Evolutionary conservation across 2,329 filamentous ascomycete species (phyloP).

Genomic region (Sphaerulina musiva): DNA sequence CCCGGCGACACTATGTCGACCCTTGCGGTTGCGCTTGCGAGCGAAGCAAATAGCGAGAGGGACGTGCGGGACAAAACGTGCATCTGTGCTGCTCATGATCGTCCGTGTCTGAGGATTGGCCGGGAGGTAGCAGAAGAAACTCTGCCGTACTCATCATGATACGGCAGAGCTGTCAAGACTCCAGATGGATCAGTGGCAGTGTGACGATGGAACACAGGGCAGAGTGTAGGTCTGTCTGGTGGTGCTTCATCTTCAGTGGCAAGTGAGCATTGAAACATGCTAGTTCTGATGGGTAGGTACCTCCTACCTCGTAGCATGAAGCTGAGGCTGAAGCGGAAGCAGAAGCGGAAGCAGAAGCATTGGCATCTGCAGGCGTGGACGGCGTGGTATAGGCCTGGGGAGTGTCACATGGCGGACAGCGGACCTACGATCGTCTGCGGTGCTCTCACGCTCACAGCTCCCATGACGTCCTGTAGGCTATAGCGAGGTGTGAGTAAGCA

Average conservation of each 20-base stretch:
- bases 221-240: not conserved
- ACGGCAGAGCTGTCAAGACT: not conserved
- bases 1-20: not conserved
- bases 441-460: not conserved
- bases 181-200: too few relatives aligned
- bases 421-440: not conserved
- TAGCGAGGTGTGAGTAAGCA: not conserved
- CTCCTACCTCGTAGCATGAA: too few relatives aligned
- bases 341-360: not conserved
- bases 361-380: constrained; percentile 1
- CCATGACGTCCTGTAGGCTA: constrained; percentile 5
- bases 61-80: too few relatives aligned
- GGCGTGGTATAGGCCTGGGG: not conserved
- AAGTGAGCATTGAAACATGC: not conserved
- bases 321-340: too few relatives aligned
- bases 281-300: not conserved
- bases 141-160: not conserved
- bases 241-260: constrained; percentile 4
- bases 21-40: too few relatives aligned
- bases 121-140: too few relatives aligned
- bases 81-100: too few relatives aligned
- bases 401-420: not conserved
- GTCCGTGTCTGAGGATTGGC: too few relatives aligned
- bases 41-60: too few relatives aligned
- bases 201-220: too few relatives aligned